Base-by-base conservation (phyloP, 306 rosid genomes). In the Crotalaria pallida region DNA sequence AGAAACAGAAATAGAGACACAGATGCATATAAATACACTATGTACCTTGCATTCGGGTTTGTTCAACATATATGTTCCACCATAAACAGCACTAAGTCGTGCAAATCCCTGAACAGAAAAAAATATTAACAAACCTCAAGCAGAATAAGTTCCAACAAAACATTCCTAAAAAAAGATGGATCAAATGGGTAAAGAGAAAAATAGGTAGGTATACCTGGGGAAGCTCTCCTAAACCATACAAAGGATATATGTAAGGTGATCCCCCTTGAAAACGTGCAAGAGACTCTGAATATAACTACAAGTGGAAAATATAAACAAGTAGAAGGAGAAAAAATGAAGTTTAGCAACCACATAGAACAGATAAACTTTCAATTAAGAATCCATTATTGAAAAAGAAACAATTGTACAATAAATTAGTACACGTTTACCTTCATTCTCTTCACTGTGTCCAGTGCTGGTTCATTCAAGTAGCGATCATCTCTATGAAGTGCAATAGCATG, bases 191-290 rank as follows among this genome's bases (percentile, higher is more conserved):
- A 15, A 65, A 58, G 13, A 60, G 12, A 56, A 6, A 12, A 10
- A 38, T 16, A 67, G 44, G 51, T 29, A n/a, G 34, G 19, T 9
- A 69, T 80, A 90, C 97, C 98, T 94, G 98, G 3, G 98, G 98
- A 67, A 94, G 98, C 88, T 94, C 98, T 82, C 98, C 98, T 69
- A 94, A 78, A 72, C 98, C 98, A 79, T 94, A 94, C 84, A 94
- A 82, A 47, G 98, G 97, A 83, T 94, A 90, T 73, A 94, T 94
- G 85, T 94, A 94, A 27, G 98, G 97, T 9, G 98, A 94, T 56
- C 98, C 98, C 72, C 99, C 99, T 87, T 90, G 96, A 79, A 94
- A 94, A 56, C 99, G 97, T 34, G 97, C 97, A 67, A 94, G 19
- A 75, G 99, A 94, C 82, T 94, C 99, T 16, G 92, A 74, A 79